Conservation (phyloP, 208 protist genomes). For the Wallacemonas sp. region DNA sequence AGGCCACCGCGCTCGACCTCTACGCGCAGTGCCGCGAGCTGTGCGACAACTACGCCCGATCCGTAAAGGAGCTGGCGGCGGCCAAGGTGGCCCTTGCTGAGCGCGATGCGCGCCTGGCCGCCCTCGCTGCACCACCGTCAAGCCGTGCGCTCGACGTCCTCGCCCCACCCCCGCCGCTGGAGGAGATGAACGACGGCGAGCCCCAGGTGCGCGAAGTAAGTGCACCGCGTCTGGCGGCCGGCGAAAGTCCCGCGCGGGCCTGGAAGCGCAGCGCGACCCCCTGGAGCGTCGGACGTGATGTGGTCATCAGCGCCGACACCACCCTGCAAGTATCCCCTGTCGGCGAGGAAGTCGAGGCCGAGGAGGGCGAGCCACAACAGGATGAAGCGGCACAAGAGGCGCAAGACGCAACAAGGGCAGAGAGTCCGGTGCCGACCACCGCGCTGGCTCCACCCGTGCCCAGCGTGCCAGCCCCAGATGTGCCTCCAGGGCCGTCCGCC, state of each 20-base stretch:
- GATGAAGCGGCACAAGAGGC: not conserved
- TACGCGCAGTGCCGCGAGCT: conserved; percentile 57
- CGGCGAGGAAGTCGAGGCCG: not conserved
- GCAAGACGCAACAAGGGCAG: not conserved
- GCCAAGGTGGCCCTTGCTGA: conserved; percentile 22
- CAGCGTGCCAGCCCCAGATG: not conserved
- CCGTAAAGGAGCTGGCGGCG: conserved; percentile 48
- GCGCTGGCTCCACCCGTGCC: not conserved
- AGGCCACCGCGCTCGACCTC: conserved; percentile 43
- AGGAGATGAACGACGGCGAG: no score
- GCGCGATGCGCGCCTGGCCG: conserved; percentile 28
- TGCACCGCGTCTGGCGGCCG: not conserved
- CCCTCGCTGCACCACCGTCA: conserved; percentile 24
- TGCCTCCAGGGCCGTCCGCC: not conserved
- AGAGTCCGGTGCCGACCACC: not conserved
- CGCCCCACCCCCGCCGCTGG: no score
- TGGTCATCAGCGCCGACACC: conserved; percentile 13
- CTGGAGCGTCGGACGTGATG: conserved; percentile 5
- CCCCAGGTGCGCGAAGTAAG: not conserved
- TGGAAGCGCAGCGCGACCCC: not conserved
- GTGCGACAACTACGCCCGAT: conserved; percentile 60
- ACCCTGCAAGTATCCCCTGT: no score
- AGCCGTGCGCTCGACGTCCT: not conserved
- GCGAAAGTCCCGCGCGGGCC: no score
- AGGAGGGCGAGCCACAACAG: not conserved